Evolutionary conservation across 2,329 filamentous ascomycete genomes (phyloP).

Genomic region (Aspergillus puulaauensis): DNA sequence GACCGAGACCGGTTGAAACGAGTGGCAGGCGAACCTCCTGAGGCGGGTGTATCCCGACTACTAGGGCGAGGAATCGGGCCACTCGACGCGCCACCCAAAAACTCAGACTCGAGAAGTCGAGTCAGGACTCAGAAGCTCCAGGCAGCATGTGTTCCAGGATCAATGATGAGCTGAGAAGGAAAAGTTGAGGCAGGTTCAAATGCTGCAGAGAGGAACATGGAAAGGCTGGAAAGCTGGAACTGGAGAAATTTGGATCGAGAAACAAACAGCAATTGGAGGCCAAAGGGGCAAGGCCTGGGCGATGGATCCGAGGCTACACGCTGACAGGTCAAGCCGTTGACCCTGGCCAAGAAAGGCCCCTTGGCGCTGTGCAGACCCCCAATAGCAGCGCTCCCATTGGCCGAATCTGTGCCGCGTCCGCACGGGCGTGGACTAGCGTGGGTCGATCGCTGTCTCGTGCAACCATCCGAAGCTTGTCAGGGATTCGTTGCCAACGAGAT

Average conservation of each 20-base stretch:
- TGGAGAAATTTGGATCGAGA: neutral
- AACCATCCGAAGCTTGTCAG: slow-evolving; percentile 21
- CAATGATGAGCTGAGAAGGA: neutral
- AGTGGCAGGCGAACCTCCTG: slow-evolving; percentile 6
- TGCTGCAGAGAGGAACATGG: neutral
- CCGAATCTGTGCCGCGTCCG: slow-evolving; percentile 12
- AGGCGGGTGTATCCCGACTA: neutral
- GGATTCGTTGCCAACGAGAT: slow-evolving; percentile 6
- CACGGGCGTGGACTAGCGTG: slow-evolving; percentile 17
- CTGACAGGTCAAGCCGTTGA: slow-evolving; percentile 10
- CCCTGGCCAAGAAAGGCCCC: slow-evolving; percentile 4
- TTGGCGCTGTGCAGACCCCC: slow-evolving; percentile 6
- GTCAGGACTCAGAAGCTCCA: neutral
- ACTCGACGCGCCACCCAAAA: neutral
- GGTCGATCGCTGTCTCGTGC: slow-evolving; percentile 23
- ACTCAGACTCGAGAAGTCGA: neutral
- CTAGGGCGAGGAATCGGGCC: neutral
- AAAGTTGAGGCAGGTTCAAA: neutral
- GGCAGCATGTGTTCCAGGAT: neutral
- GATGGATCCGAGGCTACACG: slow-evolving; percentile 5
- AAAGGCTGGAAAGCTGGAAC: neutral
- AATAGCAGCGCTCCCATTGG: slow-evolving; percentile 12
- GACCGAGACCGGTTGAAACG: neutral
- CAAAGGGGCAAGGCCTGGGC: neutral
- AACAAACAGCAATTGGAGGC: slow-evolving; percentile 1